These are phyloP conservation scores for Thuidium tamariscinum DNA, from an alignment of 225 moss, liverwort and hornwort genomes.

Conservation along the genomic window DNA sequence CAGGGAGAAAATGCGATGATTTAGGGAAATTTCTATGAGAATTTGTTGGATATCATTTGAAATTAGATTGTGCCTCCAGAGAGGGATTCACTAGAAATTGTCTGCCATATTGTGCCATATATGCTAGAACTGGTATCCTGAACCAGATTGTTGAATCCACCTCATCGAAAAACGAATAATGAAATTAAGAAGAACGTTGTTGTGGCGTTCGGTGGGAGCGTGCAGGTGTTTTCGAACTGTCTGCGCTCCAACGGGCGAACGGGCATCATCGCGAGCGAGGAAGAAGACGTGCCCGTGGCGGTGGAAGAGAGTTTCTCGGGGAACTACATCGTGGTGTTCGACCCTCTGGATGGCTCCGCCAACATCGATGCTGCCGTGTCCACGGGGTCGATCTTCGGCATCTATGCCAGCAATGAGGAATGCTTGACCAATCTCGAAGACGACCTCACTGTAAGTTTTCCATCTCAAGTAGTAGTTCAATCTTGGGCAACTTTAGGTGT, in stretches of 20 bases:
- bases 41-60: neutral
- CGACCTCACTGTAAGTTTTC: constrained; percentile 15
- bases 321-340: constrained; percentile 91
- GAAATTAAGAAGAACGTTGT: neutral
- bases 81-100: neutral
- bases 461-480: neutral
- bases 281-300: constrained; percentile 85
- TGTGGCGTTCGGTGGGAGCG: neutral
- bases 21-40: neutral
- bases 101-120: neutral
- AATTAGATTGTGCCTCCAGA: neutral
- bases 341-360: constrained; percentile 92
- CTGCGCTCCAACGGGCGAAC: constrained; percentile 83
- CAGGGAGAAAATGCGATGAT: neutral
- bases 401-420: constrained; percentile 65
- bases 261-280: constrained; percentile 91
- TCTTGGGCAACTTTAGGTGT: neutral
- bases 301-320: constrained; percentile 98
- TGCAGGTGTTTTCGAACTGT: constrained; percentile 86
- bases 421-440: constrained; percentile 64
- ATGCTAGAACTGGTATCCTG: neutral
- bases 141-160: neutral
- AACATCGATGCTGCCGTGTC: constrained; percentile 94
- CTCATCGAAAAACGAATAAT: neutral
- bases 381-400: constrained; percentile 89